Base-by-base conservation (phyloP, 2,329 filamentous ascomycete genomes). In the Aspergillus ochraceus region DNA sequence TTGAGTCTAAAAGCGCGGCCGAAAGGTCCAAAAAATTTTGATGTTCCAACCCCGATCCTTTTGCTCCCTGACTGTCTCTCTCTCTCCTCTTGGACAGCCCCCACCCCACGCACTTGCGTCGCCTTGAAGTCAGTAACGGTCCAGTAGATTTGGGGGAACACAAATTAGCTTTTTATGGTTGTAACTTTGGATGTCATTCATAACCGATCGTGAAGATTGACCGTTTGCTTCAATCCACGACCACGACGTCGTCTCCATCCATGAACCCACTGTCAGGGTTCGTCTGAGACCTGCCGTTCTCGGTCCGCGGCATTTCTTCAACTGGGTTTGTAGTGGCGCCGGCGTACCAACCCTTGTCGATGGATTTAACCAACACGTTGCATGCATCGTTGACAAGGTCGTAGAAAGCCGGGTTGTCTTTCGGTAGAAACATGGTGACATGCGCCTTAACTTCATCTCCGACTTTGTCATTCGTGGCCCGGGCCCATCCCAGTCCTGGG, bases 371-470 rank as follows among this genome's bases (percentile, higher is more conserved):
- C 55, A 81, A 63, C 36, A 71, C 63, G 46, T 74, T 73, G 64
- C 76, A 75, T 24, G 79, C 73, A 58, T 75, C 68, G 36, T 71
- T 66, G 17, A 76, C 69, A 46, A 82, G 67, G 6, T 70, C 67
- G 57, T 75, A 73, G 63, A 78, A 81, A n/a, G 71, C 76, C 10
- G 78, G 76, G 55, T 82, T 81, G 22, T 80, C 72, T 49, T 71
- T 73, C 17, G 76, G 72, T 20, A 71, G 63, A 60, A 82, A 82
- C 79, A 82, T 82, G 65, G 67, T 78, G 60, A 76, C 91, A 76
- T 98, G 95, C 29, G 94, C 94, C 63, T 80, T 79, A 0, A 88
- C 87, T 79, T 98, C 95, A 68, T 96, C 91, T 11, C 77, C 80
- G 0, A 90, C 91, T 68, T 85, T 86, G 61, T 96, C 88, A 72